Percentiles rank a stretch among this genome's conserved stretches.
Evolutionary conservation across 2,329 filamentous ascomycete genomes (phyloP).

Genomic region (Domatiomyces catenatus): DNA sequence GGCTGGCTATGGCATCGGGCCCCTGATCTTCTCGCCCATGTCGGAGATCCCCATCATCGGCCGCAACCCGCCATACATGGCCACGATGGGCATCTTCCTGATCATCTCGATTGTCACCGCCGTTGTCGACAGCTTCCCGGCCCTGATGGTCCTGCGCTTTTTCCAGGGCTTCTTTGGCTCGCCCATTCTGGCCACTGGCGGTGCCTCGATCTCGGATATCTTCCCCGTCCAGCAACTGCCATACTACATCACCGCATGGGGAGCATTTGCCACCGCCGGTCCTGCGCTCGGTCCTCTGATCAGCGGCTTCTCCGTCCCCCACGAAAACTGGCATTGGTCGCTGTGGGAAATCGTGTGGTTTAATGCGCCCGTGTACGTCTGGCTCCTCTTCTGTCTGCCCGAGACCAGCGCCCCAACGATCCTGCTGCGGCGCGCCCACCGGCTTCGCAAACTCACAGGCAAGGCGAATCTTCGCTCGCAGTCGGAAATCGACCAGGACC

Average conservation of each 20-base stretch:
- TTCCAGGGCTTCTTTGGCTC: slow-evolving; percentile 53
- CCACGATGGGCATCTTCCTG: slow-evolving; percentile 53
- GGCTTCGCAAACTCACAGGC: slow-evolving; percentile 46
- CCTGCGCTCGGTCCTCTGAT: slow-evolving; percentile 47
- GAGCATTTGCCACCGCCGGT: slow-evolving; percentile 27
- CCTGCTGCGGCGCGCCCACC: slow-evolving; percentile 44
- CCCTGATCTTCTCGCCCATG: slow-evolving; percentile 41
- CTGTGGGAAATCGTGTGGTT: slow-evolving; percentile 46
- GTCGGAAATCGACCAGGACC: slow-evolving; percentile 46
- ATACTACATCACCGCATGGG: slow-evolving; percentile 46
- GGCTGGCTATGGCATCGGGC: slow-evolving; percentile 16
- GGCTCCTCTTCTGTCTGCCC: slow-evolving; percentile 47
- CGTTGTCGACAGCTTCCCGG: slow-evolving; percentile 46
- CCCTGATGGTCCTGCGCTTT: slow-evolving; percentile 49
- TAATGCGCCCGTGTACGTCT: slow-evolving; percentile 40
- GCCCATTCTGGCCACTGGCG: slow-evolving; percentile 46
- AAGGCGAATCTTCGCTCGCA: slow-evolving; percentile 43
- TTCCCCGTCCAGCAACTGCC: slow-evolving; percentile 42
- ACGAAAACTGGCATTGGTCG: slow-evolving; percentile 45
- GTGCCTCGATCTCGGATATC: slow-evolving; percentile 31
- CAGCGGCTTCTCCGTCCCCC: slow-evolving; percentile 43
- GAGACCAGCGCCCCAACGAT: slow-evolving; percentile 48
- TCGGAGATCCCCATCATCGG: slow-evolving; percentile 53
- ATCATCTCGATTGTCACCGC: slow-evolving; percentile 51
- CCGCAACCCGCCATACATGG: slow-evolving; percentile 51